phyloP scores from a whole-genome alignment of 805 yeast species.

The Kluyveromyces siamensis region DNA sequence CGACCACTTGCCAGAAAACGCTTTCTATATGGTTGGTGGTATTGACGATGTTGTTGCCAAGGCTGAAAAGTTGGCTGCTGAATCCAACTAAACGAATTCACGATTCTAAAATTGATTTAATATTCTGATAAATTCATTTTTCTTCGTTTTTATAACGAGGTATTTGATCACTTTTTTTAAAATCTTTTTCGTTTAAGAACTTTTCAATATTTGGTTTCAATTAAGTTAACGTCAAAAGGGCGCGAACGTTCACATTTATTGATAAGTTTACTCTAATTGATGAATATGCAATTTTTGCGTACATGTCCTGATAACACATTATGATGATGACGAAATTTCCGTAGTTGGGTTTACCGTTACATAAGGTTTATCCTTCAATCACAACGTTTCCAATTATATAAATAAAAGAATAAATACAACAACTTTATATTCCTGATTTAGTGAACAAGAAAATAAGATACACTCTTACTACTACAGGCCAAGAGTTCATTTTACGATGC shows the following conservation, averaged over 20 bases:
- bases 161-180: background rate
- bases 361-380: background rate
- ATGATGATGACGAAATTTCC: conserved; percentile 5
- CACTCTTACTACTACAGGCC: background rate
- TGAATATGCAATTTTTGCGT: background rate
- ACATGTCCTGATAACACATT: conserved; percentile 1
- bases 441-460: conserved; percentile 1
- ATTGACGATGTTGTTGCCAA: conserved; percentile 97
- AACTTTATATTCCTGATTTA: conserved; percentile 4
- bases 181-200: background rate
- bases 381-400: conserved; percentile 1
- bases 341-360: conserved; percentile 1
- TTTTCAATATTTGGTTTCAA: background rate
- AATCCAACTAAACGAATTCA: conserved; percentile 45
- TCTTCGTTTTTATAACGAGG: background rate
- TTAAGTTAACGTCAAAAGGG: background rate
- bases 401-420: conserved; percentile 4
- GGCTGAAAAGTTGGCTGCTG: conserved; percentile 98
- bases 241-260: background rate
- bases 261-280: background rate
- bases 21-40: conserved; percentile 99
- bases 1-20: conserved; percentile 97
- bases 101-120: background rate
- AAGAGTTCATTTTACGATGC: no score
- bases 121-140: background rate